Evolutionary conservation across 1,139 yeast genomes (phyloP).

Genomic region (Taphrina deformans): DNA sequence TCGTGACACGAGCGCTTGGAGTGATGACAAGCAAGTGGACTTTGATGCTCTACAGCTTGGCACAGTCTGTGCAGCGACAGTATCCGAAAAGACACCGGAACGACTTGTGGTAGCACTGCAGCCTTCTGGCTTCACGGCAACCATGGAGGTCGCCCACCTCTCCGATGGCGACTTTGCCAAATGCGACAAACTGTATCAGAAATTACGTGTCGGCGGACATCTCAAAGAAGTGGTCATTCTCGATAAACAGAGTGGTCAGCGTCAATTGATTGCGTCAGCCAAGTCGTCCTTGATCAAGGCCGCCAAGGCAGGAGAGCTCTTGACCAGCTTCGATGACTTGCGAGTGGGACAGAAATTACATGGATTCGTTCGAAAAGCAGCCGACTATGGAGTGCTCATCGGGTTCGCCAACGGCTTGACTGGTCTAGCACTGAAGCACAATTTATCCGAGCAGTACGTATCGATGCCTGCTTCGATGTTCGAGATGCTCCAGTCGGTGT

Average conservation of each 20-base stretch:
- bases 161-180: conserved; percentile 71
- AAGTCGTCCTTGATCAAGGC: conserved; percentile 69
- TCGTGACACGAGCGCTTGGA: conserved; percentile 60
- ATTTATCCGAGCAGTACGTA: conserved; percentile 54
- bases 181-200: conserved; percentile 62
- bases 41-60: conserved; percentile 61
- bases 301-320: conserved; percentile 58
- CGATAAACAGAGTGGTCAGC: conserved; percentile 63
- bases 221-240: conserved; percentile 64
- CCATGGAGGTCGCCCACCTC: conserved; percentile 71
- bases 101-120: conserved; percentile 57
- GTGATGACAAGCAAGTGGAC: conserved; percentile 50
- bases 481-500: conserved; percentile 50
- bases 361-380: conserved; percentile 78
- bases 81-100: conserved; percentile 69
- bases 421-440: conserved; percentile 70
- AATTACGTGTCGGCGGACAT: conserved; percentile 59
- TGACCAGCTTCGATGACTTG: conserved; percentile 61
- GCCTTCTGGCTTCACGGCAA: conserved; percentile 63
- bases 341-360: conserved; percentile 54
- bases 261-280: conserved; percentile 61
- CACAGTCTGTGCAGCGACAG: conserved; percentile 59
- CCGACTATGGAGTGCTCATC: conserved; percentile 74
- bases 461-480: conserved; percentile 61
- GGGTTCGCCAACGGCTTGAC: conserved; percentile 77